A percentile compares a stretch with the other conserved stretches of the same genome.
Conservation (phyloP, 1,284 basidiomycete genomes). For the Ustilago trichophora region DNA sequence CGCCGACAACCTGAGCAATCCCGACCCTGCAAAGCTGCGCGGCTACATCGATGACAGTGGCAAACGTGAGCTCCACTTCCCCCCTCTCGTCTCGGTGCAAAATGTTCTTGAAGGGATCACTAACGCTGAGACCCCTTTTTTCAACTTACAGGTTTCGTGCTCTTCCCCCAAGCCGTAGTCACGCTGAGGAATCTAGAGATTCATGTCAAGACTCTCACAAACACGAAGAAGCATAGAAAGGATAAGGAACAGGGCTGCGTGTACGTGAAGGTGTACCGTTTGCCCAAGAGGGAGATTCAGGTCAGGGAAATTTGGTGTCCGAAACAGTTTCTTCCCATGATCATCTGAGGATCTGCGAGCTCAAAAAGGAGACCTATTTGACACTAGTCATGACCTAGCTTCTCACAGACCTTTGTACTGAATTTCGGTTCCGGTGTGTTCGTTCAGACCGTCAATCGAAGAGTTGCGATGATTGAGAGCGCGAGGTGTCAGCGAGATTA, state of each 20-base stretch:
- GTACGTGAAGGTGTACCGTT: neutral
- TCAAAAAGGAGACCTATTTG: too few relatives aligned
- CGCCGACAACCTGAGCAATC: neutral
- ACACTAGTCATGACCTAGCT: too few relatives aligned
- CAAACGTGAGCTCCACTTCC: conserved; percentile 4
- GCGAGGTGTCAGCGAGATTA: too few relatives aligned
- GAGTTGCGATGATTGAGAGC: too few relatives aligned
- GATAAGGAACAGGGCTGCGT: conserved; percentile 1
- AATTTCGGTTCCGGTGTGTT: too few relatives aligned
- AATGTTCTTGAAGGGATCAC: neutral
- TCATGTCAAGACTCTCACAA: neutral
- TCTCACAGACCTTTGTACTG: too few relatives aligned
- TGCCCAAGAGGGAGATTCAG: conserved; percentile 1
- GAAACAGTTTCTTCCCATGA: neutral
- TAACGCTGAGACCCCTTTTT: neutral
- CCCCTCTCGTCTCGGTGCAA: neutral
- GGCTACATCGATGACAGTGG: conserved; percentile 7
- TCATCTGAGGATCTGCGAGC: too few relatives aligned
- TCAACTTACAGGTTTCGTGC: conserved; percentile 5
- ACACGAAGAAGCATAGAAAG: neutral
- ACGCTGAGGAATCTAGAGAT: conserved; percentile 5
- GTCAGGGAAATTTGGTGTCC: conserved; percentile 10
- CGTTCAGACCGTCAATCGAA: too few relatives aligned
- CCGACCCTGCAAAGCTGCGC: neutral
- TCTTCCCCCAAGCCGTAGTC: conserved; percentile 1